A percentile compares a stretch with the other conserved stretches of the same genome.
These are phyloP conservation scores for Alliaria petiolata DNA, from an alignment of 345 rosid genomes.

Conservation along the genomic window DNA sequence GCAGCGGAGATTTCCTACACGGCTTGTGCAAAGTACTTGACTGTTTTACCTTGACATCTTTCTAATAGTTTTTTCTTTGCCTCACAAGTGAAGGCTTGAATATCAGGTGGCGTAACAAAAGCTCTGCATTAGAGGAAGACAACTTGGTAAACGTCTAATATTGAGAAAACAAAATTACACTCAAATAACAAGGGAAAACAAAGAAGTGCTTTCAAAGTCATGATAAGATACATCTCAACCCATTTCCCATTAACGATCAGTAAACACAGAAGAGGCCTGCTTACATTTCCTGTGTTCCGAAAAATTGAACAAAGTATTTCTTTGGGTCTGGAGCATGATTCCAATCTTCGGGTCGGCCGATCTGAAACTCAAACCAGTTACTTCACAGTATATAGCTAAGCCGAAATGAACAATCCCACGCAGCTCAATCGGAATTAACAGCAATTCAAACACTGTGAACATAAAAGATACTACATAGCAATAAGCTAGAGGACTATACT, in stretches of 20 bases:
- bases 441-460: neutral
- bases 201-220: neutral
- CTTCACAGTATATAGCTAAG: constrained; percentile 1
- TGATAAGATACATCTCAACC: neutral
- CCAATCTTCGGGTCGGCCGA: constrained; percentile 85
- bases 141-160: constrained; percentile 11
- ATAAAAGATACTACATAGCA: neutral
- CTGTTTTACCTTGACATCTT: constrained; percentile 68
- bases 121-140: constrained; percentile 52
- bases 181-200: neutral
- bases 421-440: neutral
- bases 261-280: constrained; percentile 26
- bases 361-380: constrained; percentile 54
- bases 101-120: constrained; percentile 78
- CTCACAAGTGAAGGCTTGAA: constrained; percentile 76
- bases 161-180: too few relatives aligned
- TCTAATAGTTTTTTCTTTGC: constrained; percentile 57
- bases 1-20: constrained; percentile 78
- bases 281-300: constrained; percentile 93
- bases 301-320: constrained; percentile 79
- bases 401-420: neutral
- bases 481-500: neutral
- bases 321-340: constrained; percentile 62
- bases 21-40: constrained; percentile 72
- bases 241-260: constrained; percentile 13